phyloP scores from a whole-genome alignment of 192 early-diverging fungal genomes.

The Gaertneriomyces sp. region DNA sequence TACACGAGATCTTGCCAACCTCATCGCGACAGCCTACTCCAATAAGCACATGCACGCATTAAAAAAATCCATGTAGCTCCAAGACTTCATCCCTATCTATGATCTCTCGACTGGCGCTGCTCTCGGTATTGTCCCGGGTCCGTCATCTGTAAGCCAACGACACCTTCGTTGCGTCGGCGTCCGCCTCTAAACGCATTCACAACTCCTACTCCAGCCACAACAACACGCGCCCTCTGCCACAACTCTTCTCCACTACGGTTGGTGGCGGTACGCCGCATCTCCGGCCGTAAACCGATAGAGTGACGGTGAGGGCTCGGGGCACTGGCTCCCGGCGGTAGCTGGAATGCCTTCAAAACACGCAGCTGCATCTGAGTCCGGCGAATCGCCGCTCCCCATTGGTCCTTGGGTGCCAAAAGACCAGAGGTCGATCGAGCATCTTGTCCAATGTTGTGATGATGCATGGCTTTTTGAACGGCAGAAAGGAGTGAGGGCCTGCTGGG shows the following conservation, averaged over 20 bases:
- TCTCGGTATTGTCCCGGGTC: conserved; percentile 2
- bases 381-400: conserved; percentile 20
- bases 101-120: too few species aligned
- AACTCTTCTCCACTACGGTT: conserved; percentile 19
- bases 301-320: background rate
- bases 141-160: conserved; percentile 20
- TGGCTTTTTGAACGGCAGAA: background rate
- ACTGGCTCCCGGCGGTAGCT: background rate
- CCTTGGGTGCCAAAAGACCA: background rate
- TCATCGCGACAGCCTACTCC: too few species aligned
- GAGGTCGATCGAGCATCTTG: background rate
- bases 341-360: conserved; percentile 22
- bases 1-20: too few species aligned
- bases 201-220: conserved; percentile 21
- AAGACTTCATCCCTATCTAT: too few species aligned
- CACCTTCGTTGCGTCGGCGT: conserved; percentile 22
- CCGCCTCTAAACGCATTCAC: conserved; percentile 39
- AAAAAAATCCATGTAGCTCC: too few species aligned
- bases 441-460: background rate
- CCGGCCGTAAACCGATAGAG: background rate
- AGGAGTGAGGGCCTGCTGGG: background rate
- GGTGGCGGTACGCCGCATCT: conserved; percentile 1
- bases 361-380: conserved; percentile 28
- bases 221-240: conserved; percentile 26
- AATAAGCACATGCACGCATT: too few species aligned